Evolutionary conservation across 2,329 filamentous ascomycete species (phyloP).

Genomic region (Verticillium nubilum): DNA sequence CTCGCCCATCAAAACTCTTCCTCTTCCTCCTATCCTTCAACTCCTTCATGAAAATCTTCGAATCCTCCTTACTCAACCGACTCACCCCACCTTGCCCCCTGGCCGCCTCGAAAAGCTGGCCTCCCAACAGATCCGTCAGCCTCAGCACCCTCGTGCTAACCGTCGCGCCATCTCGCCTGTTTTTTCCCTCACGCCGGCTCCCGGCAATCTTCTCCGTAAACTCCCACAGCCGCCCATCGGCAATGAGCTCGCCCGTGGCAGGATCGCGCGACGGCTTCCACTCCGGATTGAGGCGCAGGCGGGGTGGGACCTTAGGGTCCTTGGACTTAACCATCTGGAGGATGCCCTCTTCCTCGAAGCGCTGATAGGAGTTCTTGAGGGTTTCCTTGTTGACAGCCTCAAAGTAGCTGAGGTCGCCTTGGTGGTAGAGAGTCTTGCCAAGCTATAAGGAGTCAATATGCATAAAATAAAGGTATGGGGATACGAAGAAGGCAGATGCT

Average conservation of each 20-base stretch:
- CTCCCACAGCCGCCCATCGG: conserved; percentile 78
- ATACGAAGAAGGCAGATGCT: not conserved
- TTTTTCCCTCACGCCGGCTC: conserved; percentile 87
- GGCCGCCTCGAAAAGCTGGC: conserved; percentile 59
- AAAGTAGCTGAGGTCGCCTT: conserved; percentile 94
- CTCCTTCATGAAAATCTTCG: conserved; percentile 33
- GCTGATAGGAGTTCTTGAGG: conserved; percentile 83
- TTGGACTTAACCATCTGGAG: conserved; percentile 67
- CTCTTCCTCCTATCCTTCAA: conserved; percentile 41
- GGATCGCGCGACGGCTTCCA: conserved; percentile 69
- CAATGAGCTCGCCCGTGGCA: conserved; percentile 53
- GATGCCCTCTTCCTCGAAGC: conserved; percentile 89
- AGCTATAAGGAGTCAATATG: conserved; percentile 44
- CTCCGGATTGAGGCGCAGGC: conserved; percentile 64
- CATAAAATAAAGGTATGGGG: not conserved
- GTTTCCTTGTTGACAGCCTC: conserved; percentile 99
- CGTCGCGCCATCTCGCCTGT: conserved; percentile 85
- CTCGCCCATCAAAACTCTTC: conserved; percentile 43
- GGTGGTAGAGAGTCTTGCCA: conserved; percentile 94
- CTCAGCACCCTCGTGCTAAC: conserved; percentile 76
- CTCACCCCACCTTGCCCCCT: conserved; percentile 33
- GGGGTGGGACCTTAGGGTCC: conserved; percentile 54
- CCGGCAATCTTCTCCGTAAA: conserved; percentile 85
- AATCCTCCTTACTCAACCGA: conserved; percentile 46
- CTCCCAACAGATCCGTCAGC: conserved; percentile 70